Evolutionary conservation across 768 basidiomycete genomes (phyloP), one percentile per base, ranked within the genome.

Genomic region (Termitomyces sp.): DNA sequence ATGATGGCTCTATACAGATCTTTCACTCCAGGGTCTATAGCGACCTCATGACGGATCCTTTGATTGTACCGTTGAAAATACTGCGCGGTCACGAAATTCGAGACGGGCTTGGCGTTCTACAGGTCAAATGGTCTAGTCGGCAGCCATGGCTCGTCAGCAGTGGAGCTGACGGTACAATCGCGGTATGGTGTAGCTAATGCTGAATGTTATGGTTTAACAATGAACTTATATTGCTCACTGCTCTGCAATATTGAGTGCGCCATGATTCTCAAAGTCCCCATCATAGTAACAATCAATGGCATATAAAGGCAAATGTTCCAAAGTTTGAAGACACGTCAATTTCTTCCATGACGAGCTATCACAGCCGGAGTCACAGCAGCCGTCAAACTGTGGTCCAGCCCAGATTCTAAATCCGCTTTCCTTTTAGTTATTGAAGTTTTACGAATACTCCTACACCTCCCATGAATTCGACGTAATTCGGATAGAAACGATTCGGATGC

Each of bases 21-120:
- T 98, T 99, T 84, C 97, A 99, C 71, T 83, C 89, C 32, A 84
- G 95, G 59, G 90, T 98, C 44, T 98, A 91, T 74, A 89, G 84
- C 66, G 97, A 99, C 70, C 80, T 98, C 45, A 89, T 97, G 85
- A 95, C 91, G 44, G 96, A 99, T 72, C 96, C 97, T 32, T 77
- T 98, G 57, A 98, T 99, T 64, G 96, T 99, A 1, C 97, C 97
- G 19, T 76, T 99, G 66, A 98, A 98, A 73, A 96, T 98, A 52
- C 79, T 99, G 45, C 79, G 91, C 34, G 97, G 95, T n/a, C 97
- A 98, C 70, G 76, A 81, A 44, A 74, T 98, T 53, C 81, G 73
- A 58, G 92, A 95, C 30, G 91, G 89, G 1, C 79, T 98, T 23
- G 97, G 97, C 39, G 95, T 98, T 52, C 78, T 98, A 57, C 90